Evolutionary conservation across 1,139 yeast species (phyloP).

Genomic region (Yamadazyma dushanensis): DNA sequence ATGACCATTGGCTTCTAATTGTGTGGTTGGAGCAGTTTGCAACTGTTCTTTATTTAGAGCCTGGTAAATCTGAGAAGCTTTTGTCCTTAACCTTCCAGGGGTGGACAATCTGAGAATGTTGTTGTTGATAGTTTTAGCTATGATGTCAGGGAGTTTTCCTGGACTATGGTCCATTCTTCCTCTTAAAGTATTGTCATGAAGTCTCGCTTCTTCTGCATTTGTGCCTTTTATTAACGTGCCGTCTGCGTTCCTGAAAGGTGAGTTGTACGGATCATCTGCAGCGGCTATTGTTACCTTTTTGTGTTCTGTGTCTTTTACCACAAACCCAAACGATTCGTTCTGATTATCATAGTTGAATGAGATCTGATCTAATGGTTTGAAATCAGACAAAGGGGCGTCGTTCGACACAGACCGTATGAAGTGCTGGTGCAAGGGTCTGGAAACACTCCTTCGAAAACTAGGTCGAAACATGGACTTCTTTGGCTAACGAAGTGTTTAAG

Average conservation of each 20-base stretch:
- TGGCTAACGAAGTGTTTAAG: no score
- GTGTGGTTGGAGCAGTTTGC: constrained; percentile 52
- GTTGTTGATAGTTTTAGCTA: constrained; percentile 57
- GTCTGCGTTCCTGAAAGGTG: constrained; percentile 40
- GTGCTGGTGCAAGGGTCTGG: no score
- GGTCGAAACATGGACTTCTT: no score
- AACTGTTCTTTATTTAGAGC: constrained; percentile 50
- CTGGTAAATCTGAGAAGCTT: constrained; percentile 54
- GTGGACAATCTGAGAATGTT: constrained; percentile 54
- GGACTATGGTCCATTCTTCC: constrained; percentile 50
- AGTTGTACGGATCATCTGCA: constrained; percentile 2
- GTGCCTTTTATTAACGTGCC: constrained; percentile 44
- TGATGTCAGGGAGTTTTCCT: constrained; percentile 49
- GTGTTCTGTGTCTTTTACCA: constrained; percentile 2
- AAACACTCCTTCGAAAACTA: no score
- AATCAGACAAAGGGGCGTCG: not conserved
- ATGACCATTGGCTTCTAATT: constrained; percentile 75
- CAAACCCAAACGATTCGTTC: constrained; percentile 3
- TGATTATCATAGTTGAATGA: not conserved
- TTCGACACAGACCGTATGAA: no score
- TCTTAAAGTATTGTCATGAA: constrained; percentile 45
- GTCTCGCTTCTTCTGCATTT: constrained; percentile 52
- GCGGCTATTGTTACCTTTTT: not conserved
- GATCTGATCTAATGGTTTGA: constrained; percentile 1
- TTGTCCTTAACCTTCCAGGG: constrained; percentile 57